phyloP scores from a whole-genome alignment of 164 flowering plant species.

The Litsea cubeba region DNA sequence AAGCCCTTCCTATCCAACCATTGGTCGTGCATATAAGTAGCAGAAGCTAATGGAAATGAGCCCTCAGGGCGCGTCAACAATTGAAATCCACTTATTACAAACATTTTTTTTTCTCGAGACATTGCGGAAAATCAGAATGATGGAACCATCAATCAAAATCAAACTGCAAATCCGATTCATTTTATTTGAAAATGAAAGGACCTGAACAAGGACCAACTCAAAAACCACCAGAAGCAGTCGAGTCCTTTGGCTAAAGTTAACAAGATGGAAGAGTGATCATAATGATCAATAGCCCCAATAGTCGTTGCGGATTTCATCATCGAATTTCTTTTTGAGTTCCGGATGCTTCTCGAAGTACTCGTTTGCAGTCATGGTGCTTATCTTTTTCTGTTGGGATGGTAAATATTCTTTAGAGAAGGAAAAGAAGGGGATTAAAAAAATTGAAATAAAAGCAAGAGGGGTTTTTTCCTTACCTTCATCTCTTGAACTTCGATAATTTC shows the following conservation, averaged over 20 bases:
- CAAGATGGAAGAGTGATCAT: background rate
- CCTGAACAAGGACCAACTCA: background rate
- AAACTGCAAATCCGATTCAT: conserved; percentile 4
- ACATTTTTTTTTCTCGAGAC: background rate
- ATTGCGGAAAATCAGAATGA: background rate
- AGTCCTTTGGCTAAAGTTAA: background rate
- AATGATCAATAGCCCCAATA: conserved; percentile 79
- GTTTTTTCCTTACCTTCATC: conserved; percentile 54
- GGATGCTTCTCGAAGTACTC: conserved; percentile 96
- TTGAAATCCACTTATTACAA: too few relatives aligned
- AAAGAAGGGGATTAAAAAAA: conserved; percentile 1
- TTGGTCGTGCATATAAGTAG: too few relatives aligned
- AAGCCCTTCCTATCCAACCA: too few relatives aligned
- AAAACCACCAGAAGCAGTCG: background rate
- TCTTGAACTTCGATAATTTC: conserved; percentile 86
- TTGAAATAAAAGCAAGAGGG: background rate
- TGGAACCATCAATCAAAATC: background rate
- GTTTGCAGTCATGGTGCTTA: conserved; percentile 90
- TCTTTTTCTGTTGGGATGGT: conserved; percentile 51
- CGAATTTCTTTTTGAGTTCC: conserved; percentile 85
- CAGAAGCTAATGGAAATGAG: too few relatives aligned
- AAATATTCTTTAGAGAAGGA: background rate
- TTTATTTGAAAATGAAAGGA: conserved; percentile 9
- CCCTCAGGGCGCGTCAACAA: too few relatives aligned
- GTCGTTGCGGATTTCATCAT: conserved; percentile 91